phyloP scores from a whole-genome alignment of 2,329 filamentous ascomycete species.

The Fusarium sp. region DNA sequence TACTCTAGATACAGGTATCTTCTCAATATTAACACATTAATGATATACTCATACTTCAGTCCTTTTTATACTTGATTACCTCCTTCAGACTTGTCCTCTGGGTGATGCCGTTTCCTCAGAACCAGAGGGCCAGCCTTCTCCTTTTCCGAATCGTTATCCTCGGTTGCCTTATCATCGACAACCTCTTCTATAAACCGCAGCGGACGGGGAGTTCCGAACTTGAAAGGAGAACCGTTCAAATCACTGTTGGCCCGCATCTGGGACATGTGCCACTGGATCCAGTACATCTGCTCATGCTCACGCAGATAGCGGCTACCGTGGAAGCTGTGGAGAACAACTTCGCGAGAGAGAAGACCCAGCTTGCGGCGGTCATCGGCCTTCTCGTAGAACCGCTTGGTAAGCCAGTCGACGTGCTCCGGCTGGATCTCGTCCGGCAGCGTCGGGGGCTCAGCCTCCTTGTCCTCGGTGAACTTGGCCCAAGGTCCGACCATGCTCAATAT shows the following conservation, averaged over 20 bases:
- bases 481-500: conserved; percentile 36
- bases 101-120: not conserved
- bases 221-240: conserved; percentile 8
- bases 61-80: not conserved
- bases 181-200: conserved; percentile 24
- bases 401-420: conserved; percentile 24
- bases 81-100: not conserved
- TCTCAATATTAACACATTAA: not conserved
- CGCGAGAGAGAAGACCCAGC: conserved; percentile 27
- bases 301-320: conserved; percentile 33
- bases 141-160: not conserved
- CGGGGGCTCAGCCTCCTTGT: not conserved
- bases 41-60: not conserved
- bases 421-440: conserved; percentile 30
- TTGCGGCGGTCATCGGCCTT: conserved; percentile 25
- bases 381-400: conserved; percentile 25
- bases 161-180: not conserved
- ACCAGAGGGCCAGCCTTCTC: not conserved
- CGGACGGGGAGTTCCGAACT: conserved; percentile 21
- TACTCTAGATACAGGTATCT: not conserved
- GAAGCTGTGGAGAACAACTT: conserved; percentile 33
- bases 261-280: conserved; percentile 32
- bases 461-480: conserved; percentile 32
- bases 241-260: conserved; percentile 15
- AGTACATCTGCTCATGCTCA: conserved; percentile 39